Evolutionary conservation across 768 basidiomycete genomes (phyloP), one percentile per base, ranked within the genome.

Genomic region (Brasilioporus rufonigricans): DNA sequence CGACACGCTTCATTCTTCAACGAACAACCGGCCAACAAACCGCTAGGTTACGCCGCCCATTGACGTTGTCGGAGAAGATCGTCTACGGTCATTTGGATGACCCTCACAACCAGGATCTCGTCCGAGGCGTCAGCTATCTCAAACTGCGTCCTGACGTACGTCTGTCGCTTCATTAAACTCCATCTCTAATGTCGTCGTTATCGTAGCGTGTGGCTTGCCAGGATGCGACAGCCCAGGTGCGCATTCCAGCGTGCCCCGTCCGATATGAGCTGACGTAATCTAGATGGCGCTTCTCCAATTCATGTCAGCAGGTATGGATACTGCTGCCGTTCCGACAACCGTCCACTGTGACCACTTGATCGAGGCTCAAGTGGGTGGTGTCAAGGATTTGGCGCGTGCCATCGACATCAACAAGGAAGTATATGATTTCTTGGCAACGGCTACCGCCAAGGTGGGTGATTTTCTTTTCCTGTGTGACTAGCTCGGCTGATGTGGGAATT

Each of bases 281-380:
- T 72, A 98, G 92, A 99, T 99, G 97, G 97, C 97, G 19, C 84
- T 99, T 53, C 82, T 99, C 61, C 97, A 99, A 81, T 99, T 99
- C 84, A 99, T 99, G 97, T 98, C 97, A 48, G 94, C 97, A 18
- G 96, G 96, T 60, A 94, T 99, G 83, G 92, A 92, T 71, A 96
- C 93, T 44, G 93, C 92, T 38, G 96, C 96, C 44, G 95, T 98
- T 60, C 96, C 96, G 32, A 96, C 96, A 61, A 96, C 97, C 59
- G 97, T 99, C 43, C 96, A 99, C 80, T 98, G 95, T 71, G 96
- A 99, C 77, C 96, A 99, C 76, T 82, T 99, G 70, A 98, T 99
- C 67, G 93, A 98, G 78, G 96, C 96, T 38, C 96, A 98, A 71
- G 72, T 94, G 50, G 95, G 94, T 52, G 95, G 96, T 72, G 86